Evolutionary conservation across 176 grass and related monocot species (phyloP).

Genomic region (Oryza longistaminata): DNA sequence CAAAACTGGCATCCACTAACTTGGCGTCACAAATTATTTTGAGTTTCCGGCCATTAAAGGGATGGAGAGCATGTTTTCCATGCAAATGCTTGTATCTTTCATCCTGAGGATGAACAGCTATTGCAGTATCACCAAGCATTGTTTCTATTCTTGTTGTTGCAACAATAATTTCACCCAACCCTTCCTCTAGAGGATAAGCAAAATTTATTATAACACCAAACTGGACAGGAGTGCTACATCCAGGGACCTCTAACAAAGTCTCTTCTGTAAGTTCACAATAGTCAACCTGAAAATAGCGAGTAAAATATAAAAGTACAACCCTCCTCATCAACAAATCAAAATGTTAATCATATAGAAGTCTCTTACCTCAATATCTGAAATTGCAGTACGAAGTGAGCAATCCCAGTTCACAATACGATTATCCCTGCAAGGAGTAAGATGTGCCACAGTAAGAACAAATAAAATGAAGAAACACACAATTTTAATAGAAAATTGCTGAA

Average conservation of each 20-base stretch:
- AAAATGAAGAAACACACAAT: neutral
- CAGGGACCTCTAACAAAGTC: slow-evolving; percentile 64
- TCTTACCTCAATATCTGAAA: slow-evolving; percentile 63
- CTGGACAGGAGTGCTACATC: slow-evolving; percentile 51
- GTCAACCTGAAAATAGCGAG: slow-evolving; percentile 30
- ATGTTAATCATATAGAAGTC: neutral
- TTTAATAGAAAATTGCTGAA: neutral
- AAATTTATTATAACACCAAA: slow-evolving; percentile 79
- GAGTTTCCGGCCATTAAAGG: neutral
- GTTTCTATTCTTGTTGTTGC: slow-evolving; percentile 81
- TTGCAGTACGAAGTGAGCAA: slow-evolving; percentile 80
- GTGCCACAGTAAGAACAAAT: neutral
- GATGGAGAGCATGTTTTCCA: neutral
- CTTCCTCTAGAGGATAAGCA: slow-evolving; percentile 66
- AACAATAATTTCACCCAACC: slow-evolving; percentile 69
- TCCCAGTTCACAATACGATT: slow-evolving; percentile 86
- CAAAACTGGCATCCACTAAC: neutral
- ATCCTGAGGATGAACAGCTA: slow-evolving; percentile 26
- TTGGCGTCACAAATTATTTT: neutral
- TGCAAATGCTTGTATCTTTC: neutral
- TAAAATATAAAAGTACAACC: neutral
- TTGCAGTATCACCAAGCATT: slow-evolving; percentile 67
- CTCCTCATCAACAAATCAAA: neutral
- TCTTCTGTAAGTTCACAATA: slow-evolving; percentile 72
- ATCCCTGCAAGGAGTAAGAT: slow-evolving; percentile 22